Base-by-base conservation (phyloP, 768 basidiomycete genomes). In the Tricholoma flavovirens region DNA sequence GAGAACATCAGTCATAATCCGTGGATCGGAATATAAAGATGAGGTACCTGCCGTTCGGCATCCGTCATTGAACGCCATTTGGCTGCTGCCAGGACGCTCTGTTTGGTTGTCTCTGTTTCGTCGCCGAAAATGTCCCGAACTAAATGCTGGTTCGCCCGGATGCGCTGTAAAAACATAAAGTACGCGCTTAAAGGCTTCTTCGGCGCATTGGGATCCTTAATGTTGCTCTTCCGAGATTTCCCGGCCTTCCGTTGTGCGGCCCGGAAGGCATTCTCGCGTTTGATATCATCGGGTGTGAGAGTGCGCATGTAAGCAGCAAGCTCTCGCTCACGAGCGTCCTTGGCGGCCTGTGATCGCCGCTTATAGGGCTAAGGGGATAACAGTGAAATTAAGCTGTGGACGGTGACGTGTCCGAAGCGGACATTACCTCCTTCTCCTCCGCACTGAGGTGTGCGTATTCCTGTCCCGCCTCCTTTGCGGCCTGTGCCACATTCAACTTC, bases 121-220 rank as follows among this genome's bases (percentile, higher is more conserved):
- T 90, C 87, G 9, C 88, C 90, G 72, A 95, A 96, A 6, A 96
- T 84, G 11, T 87, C 86, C 57, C 68, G 77, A 9, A 91, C 88
- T n/a, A 95, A 72, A 33, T 75, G 74, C 2, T 84, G 81, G 64
- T 90, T 84, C 53, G 89, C 86, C 58, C 94, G 80, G 62, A 97
- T 97, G 45, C 87, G 83, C 69, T 94, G 93, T 60, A 96, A 70
- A 76, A 94, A 97, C 86, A 95, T 90, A 61, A 97, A 96, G 66
- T 96, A 97, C 0, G 94, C 93, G 67, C 85, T 88, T 43, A 96
- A 82, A 5, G 94, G 94, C 67, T 96, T 96, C 83, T 93, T 95
- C 3, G 94, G 94, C 7, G 93, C 94, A 66, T 97, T 96, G 32
- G 93, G 93, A 68, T 97, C 93, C 75, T 95, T 96, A 73, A 97